Percentiles rank a stretch among this genome's conserved stretches.
Conservation (phyloP, 352 stramenopile genomes). For the Pythium guiyangense region DNA sequence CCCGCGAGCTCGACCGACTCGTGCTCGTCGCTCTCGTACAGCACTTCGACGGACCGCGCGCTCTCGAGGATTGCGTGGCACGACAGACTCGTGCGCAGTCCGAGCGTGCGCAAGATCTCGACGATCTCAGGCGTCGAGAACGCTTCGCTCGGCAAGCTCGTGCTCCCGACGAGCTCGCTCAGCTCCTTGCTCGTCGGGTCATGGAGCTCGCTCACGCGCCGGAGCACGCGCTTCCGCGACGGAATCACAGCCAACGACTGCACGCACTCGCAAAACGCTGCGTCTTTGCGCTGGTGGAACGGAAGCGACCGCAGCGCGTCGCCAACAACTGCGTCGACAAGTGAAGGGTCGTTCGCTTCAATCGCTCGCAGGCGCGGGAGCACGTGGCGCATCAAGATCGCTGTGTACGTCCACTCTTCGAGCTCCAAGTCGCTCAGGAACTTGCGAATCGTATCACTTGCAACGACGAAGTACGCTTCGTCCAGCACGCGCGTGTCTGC, state of each 20-base stretch:
- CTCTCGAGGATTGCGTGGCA: slow-evolving; percentile 72
- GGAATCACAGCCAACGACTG: slow-evolving; percentile 40
- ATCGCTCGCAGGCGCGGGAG: slow-evolving; percentile 43
- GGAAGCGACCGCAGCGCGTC: slow-evolving; percentile 36
- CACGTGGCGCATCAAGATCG: slow-evolving; percentile 55
- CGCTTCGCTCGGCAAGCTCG: slow-evolving; percentile 44
- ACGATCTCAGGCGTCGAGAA: slow-evolving; percentile 48
- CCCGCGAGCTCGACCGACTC: slow-evolving; percentile 20
- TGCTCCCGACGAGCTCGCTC: slow-evolving; percentile 56
- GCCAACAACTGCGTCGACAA: slow-evolving; percentile 52
- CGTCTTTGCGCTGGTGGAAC: slow-evolving; percentile 51
- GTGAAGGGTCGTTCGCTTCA: slow-evolving; percentile 19
- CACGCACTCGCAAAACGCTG: slow-evolving; percentile 42
- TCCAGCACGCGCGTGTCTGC: slow-evolving; percentile 43
- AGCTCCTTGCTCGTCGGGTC: slow-evolving; percentile 67
- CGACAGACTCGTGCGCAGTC: slow-evolving; percentile 53
- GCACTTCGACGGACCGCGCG: slow-evolving; percentile 48
- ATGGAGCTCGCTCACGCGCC: slow-evolving; percentile 49
- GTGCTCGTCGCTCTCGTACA: slow-evolving; percentile 26
- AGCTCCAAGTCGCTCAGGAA: slow-evolving; percentile 47
- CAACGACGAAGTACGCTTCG: slow-evolving; percentile 39
- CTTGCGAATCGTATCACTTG: slow-evolving; percentile 27
- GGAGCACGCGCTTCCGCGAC: slow-evolving; percentile 48
- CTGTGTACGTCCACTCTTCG: slow-evolving; percentile 51
- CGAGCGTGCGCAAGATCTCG: slow-evolving; percentile 47